Conservation (phyloP, 495 filamentous ascomycete species). For the Aspergillus olivimuriae region DNA sequence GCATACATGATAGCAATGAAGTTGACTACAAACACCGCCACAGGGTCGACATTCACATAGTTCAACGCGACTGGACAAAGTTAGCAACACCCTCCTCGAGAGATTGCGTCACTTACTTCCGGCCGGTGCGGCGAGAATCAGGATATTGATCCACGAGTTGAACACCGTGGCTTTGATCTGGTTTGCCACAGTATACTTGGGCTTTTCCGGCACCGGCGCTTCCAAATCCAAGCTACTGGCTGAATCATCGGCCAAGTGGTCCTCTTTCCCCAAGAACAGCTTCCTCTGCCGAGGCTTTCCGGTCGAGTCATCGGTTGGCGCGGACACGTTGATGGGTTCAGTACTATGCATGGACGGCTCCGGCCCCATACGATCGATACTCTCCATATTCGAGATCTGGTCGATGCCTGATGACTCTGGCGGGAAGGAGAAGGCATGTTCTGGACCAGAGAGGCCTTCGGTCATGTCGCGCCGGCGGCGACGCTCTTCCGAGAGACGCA, state of each 20-base stretch:
- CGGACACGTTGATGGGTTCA: slow-evolving; percentile 33
- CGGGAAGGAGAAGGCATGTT: slow-evolving; percentile 25
- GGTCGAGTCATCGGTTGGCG: slow-evolving; percentile 1
- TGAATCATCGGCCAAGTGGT: slow-evolving; percentile 8
- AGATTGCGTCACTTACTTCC: slow-evolving; percentile 39
- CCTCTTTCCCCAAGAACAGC: slow-evolving; percentile 14
- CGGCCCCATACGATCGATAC: slow-evolving; percentile 10
- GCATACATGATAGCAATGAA: slow-evolving; percentile 74
- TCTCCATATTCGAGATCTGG: slow-evolving; percentile 6
- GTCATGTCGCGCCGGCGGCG: slow-evolving; percentile 24
- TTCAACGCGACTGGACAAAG: slow-evolving; percentile 52
- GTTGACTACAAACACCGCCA: slow-evolving; percentile 75
- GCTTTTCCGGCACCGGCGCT: slow-evolving; percentile 30
- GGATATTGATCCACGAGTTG: slow-evolving; percentile 76
- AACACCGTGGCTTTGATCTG: slow-evolving; percentile 68
- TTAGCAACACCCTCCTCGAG: slow-evolving; percentile 5
- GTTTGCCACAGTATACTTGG: slow-evolving; percentile 59
- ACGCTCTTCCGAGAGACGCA: slow-evolving; percentile 21
- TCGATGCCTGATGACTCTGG: slow-evolving; percentile 21
- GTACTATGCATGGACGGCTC: slow-evolving; percentile 28
- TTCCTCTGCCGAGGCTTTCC: slow-evolving; percentile 24
- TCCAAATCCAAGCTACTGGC: background rate
- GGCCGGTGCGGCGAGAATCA: slow-evolving; percentile 71
- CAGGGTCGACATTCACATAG: slow-evolving; percentile 48
- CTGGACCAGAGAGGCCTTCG: slow-evolving; percentile 20